A percentile compares a stretch with the other conserved stretches of the same genome.
phyloP scores from a whole-genome alignment of 108 stramenopile species.

The Fistulifera pelliculosa region DNA sequence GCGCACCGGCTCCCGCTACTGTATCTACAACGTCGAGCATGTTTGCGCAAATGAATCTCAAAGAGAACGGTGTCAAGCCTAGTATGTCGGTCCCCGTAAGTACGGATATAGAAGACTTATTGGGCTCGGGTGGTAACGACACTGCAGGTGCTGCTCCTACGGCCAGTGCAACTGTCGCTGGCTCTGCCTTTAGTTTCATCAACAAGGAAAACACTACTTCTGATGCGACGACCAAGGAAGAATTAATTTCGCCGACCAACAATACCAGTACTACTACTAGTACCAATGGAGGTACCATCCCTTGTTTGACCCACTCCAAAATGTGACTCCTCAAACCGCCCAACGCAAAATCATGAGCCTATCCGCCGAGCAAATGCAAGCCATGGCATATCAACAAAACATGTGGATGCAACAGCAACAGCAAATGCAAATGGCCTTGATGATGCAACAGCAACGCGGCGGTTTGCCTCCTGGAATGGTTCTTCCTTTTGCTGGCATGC shows the following conservation, averaged over 20 bases:
- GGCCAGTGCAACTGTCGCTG: slow-evolving; percentile 21
- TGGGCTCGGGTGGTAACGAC: neutral
- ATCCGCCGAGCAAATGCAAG: slow-evolving; percentile 68
- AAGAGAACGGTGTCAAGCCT: slow-evolving; percentile 5
- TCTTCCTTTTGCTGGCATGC: slow-evolving; percentile 14
- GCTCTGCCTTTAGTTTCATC: slow-evolving; percentile 76
- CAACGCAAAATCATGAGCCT: slow-evolving; percentile 28
- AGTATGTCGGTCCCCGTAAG: neutral
- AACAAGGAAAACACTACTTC: slow-evolving; percentile 22
- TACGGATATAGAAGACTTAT: too few relatives aligned
- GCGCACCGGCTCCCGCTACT: slow-evolving; percentile 12
- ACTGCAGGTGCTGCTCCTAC: slow-evolving; percentile 5
- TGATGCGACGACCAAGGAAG: neutral
- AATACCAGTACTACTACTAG: slow-evolving; percentile 3
- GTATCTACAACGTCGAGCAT: slow-evolving; percentile 17
- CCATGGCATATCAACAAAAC: slow-evolving; percentile 62
- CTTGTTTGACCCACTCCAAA: slow-evolving; percentile 60
- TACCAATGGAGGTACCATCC: slow-evolving; percentile 3
- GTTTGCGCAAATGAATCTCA: slow-evolving; percentile 42
- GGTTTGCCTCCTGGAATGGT: slow-evolving; percentile 5
- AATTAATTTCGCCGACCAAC: slow-evolving; percentile 10
- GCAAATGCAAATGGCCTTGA: slow-evolving; percentile 74
- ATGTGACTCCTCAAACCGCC: slow-evolving; percentile 1
- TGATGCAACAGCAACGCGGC: slow-evolving; percentile 17
- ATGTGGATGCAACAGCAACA: slow-evolving; percentile 68